A percentile compares a stretch with the other conserved stretches of the same genome.
Evolutionary conservation across 495 filamentous ascomycete genomes (phyloP).

Genomic region (Hypomontagnella monticulosa): DNA sequence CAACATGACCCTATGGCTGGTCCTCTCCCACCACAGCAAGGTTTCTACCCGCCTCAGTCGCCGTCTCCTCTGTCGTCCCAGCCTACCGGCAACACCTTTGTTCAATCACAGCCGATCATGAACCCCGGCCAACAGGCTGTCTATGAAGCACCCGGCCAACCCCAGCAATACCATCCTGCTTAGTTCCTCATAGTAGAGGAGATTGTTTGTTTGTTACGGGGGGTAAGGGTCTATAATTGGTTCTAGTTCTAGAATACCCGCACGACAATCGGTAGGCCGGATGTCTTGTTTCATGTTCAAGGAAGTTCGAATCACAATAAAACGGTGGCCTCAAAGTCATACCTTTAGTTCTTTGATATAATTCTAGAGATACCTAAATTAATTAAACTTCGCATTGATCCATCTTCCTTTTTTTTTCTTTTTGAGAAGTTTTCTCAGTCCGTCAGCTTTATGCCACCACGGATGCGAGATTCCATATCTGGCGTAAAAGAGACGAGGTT

Average conservation of each 20-base stretch:
- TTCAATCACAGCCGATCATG: conserved; percentile 31
- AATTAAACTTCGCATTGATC: neutral
- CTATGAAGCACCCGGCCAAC: conserved; percentile 26
- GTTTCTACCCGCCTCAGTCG: conserved; percentile 30
- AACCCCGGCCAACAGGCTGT: conserved; percentile 23
- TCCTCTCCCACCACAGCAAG: conserved; percentile 13
- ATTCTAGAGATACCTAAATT: neutral
- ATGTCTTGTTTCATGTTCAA: conserved; percentile 4
- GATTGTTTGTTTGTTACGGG: too few species aligned
- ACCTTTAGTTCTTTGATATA: neutral
- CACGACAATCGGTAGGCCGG: neutral
- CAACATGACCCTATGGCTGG: conserved; percentile 10
- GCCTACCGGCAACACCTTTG: conserved; percentile 30
- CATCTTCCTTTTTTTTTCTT: neutral
- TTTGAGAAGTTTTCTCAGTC: conserved; percentile 5
- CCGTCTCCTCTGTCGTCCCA: conserved; percentile 38
- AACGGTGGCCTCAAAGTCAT: neutral
- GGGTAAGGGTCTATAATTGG: neutral
- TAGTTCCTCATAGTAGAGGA: too few species aligned
- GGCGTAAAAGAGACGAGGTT: conserved; percentile 10
- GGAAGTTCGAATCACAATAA: neutral
- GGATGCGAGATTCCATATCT: conserved; percentile 9
- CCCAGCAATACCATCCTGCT: conserved; percentile 15
- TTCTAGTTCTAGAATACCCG: neutral
- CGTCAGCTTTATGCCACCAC: neutral